Evolutionary conservation across 345 rosid genomes (phyloP).

Genomic region (Eucalyptus sp.): DNA sequence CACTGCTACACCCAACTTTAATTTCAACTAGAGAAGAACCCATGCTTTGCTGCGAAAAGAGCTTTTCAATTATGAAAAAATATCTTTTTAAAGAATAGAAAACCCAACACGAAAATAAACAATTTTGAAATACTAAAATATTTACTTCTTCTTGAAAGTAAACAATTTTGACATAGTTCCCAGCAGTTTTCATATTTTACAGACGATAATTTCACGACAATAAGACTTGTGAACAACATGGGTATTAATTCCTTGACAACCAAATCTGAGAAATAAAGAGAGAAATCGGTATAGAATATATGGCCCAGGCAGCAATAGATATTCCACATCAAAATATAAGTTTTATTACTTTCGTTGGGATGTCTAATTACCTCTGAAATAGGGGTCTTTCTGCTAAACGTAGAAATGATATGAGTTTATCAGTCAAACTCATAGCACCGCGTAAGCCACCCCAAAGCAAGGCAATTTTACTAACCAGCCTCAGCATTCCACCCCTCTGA

Average conservation of each 20-base stretch:
- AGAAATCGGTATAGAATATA: background rate
- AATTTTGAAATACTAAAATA: background rate
- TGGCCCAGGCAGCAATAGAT: background rate
- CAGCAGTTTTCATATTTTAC: background rate
- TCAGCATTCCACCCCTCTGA: conserved; percentile 87
- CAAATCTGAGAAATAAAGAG: background rate
- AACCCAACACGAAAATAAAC: background rate
- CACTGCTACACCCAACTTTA: background rate
- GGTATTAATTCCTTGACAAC: background rate
- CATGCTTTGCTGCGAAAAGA: background rate
- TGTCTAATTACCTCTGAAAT: conserved; percentile 55
- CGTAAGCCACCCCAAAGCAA: conserved; percentile 99
- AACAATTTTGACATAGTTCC: background rate
- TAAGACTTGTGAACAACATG: background rate
- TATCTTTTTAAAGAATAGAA: background rate
- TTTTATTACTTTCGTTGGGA: background rate
- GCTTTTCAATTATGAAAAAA: background rate
- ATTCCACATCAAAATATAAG: background rate
- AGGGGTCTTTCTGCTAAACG: conserved; percentile 73
- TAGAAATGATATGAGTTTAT: conserved; percentile 63
- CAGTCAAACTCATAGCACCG: conserved; percentile 90
- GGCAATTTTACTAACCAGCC: conserved; percentile 84
- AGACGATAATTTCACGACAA: background rate
- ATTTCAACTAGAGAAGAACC: background rate
- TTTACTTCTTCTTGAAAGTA: background rate